Base-by-base conservation (phyloP, 768 basidiomycete species). In the Daedaleopsis nitida region DNA sequence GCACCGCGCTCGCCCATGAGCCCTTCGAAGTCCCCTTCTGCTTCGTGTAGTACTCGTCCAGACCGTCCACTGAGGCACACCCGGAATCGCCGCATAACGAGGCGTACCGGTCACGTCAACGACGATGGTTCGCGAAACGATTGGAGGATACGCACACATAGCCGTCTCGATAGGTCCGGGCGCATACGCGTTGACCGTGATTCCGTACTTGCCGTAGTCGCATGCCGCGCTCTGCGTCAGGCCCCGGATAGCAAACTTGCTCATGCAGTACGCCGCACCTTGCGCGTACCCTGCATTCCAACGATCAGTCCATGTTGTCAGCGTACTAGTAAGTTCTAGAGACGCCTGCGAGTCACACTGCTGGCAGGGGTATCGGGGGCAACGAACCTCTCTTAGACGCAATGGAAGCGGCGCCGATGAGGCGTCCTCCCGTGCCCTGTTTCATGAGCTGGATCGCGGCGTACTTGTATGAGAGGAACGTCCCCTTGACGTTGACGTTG, bases 401-500 rank as follows among this genome's bases (percentile, higher is more conserved):
- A 35, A 61, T 58, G n/a, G 70, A 72, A 0, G 56, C 63, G 5
- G 70, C 70, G 34, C 78, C 81, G 62, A 81, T 68, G 5, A 80
- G 74, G 11, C 78, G 63, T 0, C 79, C 77, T 1, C 78, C 77
- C 1, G 62, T 64, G 8, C 80, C 78, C 64, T 78, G 80, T 52
- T 68, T 65, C 59, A 81, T 70, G 75, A 81, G 75, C 55, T 77
- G 72, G n/a, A 57, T 27, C 12, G 74, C 79, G 13, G 79, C 78
- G 38, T 75, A 69, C 59, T 78, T 77, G 70, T 75, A 81, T 64
- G 73, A 76, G 43, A 77, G 66, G 60, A 81, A 72, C 0, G 70
- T 71, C 8, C 82, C 80, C 16, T 73, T 73, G 49, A 75, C 69
- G 52, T 83, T 83, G 51, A 80, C 71, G 7, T 70, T 58, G 23